A percentile compares a stretch with the other conserved stretches of the same genome.
These are phyloP conservation scores for Backusella luteola DNA, from an alignment of 192 early-diverging fungal species.

Conservation along the genomic window DNA sequence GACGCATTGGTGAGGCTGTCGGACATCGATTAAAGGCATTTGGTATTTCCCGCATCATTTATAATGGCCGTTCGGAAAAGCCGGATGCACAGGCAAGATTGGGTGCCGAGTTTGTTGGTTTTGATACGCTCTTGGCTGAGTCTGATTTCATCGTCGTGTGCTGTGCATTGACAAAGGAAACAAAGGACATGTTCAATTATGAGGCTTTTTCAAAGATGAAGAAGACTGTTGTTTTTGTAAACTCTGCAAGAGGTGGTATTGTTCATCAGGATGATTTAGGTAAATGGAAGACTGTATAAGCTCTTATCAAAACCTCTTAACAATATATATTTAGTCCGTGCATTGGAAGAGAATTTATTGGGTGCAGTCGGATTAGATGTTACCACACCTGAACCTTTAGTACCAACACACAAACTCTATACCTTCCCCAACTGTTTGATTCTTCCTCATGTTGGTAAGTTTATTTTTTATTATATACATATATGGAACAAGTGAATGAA, in stretches of 20 bases:
- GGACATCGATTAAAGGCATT: slow-evolving; percentile 71
- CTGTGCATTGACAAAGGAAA: slow-evolving; percentile 71
- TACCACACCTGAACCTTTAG: slow-evolving; percentile 83
- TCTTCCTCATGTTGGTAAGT: slow-evolving; percentile 76
- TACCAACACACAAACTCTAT: slow-evolving; percentile 56
- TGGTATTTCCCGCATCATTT: slow-evolving; percentile 63
- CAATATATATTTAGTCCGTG: slow-evolving; percentile 25
- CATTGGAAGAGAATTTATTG: slow-evolving; percentile 57
- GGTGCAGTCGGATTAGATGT: slow-evolving; percentile 82
- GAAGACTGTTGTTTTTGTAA: slow-evolving; percentile 66
- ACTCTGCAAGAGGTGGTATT: slow-evolving; percentile 77
- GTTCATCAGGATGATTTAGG: slow-evolving; percentile 67
- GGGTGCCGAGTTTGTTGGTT: slow-evolving; percentile 45
- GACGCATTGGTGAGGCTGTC: slow-evolving; percentile 78
- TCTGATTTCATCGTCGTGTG: slow-evolving; percentile 75
- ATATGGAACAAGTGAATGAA: not conserved
- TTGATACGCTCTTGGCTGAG: slow-evolving; percentile 58
- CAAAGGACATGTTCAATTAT: slow-evolving; percentile 68
- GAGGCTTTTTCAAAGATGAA: slow-evolving; percentile 73
- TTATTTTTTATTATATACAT: not conserved
- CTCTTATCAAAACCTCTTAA: not conserved
- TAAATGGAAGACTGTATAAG: not conserved
- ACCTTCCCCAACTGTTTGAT: slow-evolving; percentile 61
- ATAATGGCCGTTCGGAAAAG: slow-evolving; percentile 56
- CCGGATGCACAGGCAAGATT: slow-evolving; percentile 42